Percentiles rank a stretch among this genome's conserved stretches.
These are phyloP conservation scores for Botrytis squamosa DNA, from an alignment of 2,329 filamentous ascomycete genomes.

Conservation along the genomic window DNA sequence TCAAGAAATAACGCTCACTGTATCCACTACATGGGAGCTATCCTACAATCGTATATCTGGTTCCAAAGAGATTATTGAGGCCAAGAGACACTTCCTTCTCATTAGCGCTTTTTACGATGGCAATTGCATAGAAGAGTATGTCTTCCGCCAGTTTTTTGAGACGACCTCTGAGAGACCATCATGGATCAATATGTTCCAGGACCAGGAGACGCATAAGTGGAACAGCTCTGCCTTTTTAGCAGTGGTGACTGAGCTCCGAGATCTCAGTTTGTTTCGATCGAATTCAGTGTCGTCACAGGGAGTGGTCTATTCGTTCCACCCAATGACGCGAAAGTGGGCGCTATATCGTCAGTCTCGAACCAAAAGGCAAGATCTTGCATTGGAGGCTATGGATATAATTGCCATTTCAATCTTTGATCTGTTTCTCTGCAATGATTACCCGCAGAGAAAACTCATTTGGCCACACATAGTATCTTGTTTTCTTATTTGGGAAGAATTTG, in stretches of 20 bases:
- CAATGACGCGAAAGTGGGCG: background rate
- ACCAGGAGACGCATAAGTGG: background rate
- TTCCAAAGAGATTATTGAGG: no score
- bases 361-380: no score
- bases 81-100: background rate
- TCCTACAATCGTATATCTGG: background rate
- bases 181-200: background rate
- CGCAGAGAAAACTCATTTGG: no score
- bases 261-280: background rate
- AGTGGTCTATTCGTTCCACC: background rate
- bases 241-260: background rate
- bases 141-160: background rate
- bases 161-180: background rate
- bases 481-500: no score
- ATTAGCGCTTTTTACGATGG: background rate
- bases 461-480: no score
- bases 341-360: no score
- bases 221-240: background rate
- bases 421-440: no score
- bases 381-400: no score
- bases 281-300: background rate
- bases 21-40: background rate
- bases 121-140: background rate
- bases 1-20: background rate
- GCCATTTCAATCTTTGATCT: no score